Base-by-base conservation (phyloP, 1,139 yeast genomes). In the Magnusiomyces suaveolens region DNA sequence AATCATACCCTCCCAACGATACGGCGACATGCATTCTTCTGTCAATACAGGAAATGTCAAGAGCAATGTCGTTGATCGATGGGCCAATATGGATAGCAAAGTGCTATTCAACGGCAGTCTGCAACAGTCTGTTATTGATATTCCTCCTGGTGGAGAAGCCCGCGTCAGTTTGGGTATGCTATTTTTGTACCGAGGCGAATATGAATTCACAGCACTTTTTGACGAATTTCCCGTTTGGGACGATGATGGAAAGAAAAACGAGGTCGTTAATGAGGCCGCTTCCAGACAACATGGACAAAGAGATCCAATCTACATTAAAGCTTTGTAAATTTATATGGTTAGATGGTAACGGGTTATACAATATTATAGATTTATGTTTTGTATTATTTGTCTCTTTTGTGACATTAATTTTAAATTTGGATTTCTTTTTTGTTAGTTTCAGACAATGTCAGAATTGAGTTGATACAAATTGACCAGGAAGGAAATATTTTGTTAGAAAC, bases 201-300 rank as follows among this genome's bases (percentile, higher is more conserved):
- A 82, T 64, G 90, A 84, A 66, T 85, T 95, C 88, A 87, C 89
- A 0, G 77, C 82, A 0, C 69, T 85, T 1, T 74, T 86, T 59
- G 95, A 87, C 58, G 77, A 60, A 12, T 50, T 55, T 32, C 43
- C 51, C 4, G 63, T 18, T 2, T 38, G 38, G 36, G 33, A 44
- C 2, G 32, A 41, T 41, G 51, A 25, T 6, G 50, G n/a, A 24
- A n/a, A 25, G 20, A 44, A 16, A n/a, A 41, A 41, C 3, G 20
- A 14, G 14, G 29, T 33, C 2, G 50, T 14, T 4, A 6, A 29
- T 4, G 33, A n/a, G 26, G 56, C 56, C 26, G 50, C 52, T 16
- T 48, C 54, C 3, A 58, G 61, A 18, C 71, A 69, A 51, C 67
- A 68, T 52, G 62, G 66, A 12, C 71, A 70, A 54, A 60, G 72